These are phyloP conservation scores for Rutstroemia sp. DNA, from an alignment of 2,329 filamentous ascomycete genomes.

Conservation along the genomic window DNA sequence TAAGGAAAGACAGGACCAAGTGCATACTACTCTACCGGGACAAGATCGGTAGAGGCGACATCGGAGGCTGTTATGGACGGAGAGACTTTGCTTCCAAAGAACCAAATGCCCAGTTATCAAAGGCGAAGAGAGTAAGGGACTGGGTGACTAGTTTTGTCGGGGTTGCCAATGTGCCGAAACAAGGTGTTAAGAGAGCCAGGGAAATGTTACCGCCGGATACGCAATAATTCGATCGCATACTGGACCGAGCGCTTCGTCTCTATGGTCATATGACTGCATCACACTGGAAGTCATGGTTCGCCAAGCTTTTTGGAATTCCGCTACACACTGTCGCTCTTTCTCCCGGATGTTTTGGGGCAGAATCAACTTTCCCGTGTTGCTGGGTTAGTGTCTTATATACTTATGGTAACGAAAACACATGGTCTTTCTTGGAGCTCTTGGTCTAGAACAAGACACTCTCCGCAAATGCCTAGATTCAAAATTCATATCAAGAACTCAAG, in stretches of 20 bases:
- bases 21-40: constrained; percentile 58
- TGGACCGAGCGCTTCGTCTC: background rate
- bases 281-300: too few species aligned
- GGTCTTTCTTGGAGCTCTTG: too few species aligned
- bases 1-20: constrained; percentile 63
- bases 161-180: constrained; percentile 4
- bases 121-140: constrained; percentile 59
- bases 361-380: too few species aligned
- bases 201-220: constrained; percentile 18
- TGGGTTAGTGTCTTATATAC: too few species aligned
- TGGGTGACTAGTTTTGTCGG: constrained; percentile 71
- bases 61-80: constrained; percentile 49
- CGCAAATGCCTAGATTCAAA: too few species aligned
- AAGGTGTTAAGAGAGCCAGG: background rate
- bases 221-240: constrained; percentile 7
- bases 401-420: too few species aligned
- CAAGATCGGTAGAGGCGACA: constrained; percentile 43
- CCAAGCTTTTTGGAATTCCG: too few species aligned
- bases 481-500: too few species aligned
- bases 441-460: too few species aligned
- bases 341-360: too few species aligned
- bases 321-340: too few species aligned
- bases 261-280: background rate
- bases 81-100: constrained; percentile 34
- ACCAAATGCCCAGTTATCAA: constrained; percentile 47